Percentiles rank a stretch among this genome's conserved stretches.
Evolutionary conservation across 2,329 filamentous ascomycete genomes (phyloP).

Genomic region (Cordyceps pruinosa): DNA sequence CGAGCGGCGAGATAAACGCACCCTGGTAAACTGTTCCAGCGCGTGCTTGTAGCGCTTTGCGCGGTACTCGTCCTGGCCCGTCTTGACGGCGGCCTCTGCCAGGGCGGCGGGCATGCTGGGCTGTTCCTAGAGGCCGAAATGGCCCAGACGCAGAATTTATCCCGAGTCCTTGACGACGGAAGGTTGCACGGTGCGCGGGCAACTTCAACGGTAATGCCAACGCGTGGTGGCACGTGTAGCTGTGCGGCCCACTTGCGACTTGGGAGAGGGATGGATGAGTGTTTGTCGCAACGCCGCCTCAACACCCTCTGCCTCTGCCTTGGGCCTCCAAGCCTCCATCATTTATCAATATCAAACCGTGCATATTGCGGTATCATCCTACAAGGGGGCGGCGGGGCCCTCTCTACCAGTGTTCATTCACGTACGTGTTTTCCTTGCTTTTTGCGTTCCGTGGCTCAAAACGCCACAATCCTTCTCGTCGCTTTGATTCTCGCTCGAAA

Average conservation of each 20-base stretch:
- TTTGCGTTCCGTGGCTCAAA: not conserved
- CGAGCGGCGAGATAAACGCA: constrained; percentile 14
- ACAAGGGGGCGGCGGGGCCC: not conserved
- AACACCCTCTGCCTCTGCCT: too few relatives aligned
- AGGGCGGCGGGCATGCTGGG: not conserved
- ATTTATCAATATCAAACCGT: not conserved
- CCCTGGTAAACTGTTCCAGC: constrained; percentile 31
- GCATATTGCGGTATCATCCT: not conserved
- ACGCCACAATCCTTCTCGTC: not conserved
- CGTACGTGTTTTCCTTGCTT: not conserved
- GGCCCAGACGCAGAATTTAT: not conserved
- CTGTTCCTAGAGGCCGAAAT: not conserved
- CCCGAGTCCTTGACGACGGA: not conserved
- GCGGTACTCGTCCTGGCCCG: constrained; percentile 28
- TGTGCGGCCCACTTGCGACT: not conserved
- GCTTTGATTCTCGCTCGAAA: not conserved
- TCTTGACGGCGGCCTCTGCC: constrained; percentile 24
- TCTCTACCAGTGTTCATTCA: not conserved
- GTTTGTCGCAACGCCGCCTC: not conserved
- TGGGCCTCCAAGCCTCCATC: not conserved
- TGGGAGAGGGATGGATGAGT: not conserved
- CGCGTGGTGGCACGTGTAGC: constrained; percentile 8
- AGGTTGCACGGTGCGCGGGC: not conserved
- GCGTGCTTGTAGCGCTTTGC: constrained; percentile 29
- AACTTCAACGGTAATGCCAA: not conserved